These are phyloP conservation scores for Leccinellum rugosiceps DNA, from an alignment of 768 basidiomycete genomes.

Conservation along the genomic window DNA sequence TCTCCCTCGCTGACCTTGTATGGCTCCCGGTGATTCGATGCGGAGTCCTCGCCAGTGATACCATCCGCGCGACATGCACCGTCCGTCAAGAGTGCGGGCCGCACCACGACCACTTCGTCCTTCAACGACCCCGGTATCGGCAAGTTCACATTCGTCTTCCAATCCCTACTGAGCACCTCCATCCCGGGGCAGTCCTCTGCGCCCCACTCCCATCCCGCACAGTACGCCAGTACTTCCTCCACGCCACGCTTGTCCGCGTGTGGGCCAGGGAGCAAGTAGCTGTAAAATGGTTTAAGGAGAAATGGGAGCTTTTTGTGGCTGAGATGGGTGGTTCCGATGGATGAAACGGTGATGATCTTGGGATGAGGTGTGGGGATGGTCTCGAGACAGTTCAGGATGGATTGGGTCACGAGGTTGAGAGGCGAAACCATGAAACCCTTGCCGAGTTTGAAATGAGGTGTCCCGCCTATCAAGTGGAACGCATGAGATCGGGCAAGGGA, in stretches of 20 bases:
- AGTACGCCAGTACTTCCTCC: conserved; percentile 50
- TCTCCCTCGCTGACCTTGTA: conserved; percentile 47
- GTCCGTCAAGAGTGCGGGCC: conserved; percentile 58
- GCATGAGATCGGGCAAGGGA: background rate
- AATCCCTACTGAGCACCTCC: conserved; percentile 44
- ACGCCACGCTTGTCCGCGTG: conserved; percentile 61
- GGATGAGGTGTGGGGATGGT: conserved; percentile 48
- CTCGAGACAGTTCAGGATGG: conserved; percentile 52
- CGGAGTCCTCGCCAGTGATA: background rate
- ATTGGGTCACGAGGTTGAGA: conserved; percentile 55
- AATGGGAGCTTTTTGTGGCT: conserved; percentile 48
- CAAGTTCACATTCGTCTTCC: conserved; percentile 37
- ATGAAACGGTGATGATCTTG: conserved; percentile 52
- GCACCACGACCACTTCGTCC: conserved; percentile 40
- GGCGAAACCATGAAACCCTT: conserved; percentile 51
- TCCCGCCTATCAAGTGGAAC: conserved; percentile 12
- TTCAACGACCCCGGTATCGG: conserved; percentile 44
- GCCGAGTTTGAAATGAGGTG: conserved; percentile 40
- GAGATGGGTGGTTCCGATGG: conserved; percentile 46
- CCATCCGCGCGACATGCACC: conserved; percentile 41
- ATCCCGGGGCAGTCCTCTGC: conserved; percentile 38
- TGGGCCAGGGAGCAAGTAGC: conserved; percentile 39
- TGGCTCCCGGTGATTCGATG: conserved; percentile 18
- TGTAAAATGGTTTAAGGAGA: conserved; percentile 48
- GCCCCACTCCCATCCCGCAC: conserved; percentile 52